These are phyloP conservation scores for Neurospora tetraspora DNA, from an alignment of 495 filamentous ascomycete species.

Conservation along the genomic window DNA sequence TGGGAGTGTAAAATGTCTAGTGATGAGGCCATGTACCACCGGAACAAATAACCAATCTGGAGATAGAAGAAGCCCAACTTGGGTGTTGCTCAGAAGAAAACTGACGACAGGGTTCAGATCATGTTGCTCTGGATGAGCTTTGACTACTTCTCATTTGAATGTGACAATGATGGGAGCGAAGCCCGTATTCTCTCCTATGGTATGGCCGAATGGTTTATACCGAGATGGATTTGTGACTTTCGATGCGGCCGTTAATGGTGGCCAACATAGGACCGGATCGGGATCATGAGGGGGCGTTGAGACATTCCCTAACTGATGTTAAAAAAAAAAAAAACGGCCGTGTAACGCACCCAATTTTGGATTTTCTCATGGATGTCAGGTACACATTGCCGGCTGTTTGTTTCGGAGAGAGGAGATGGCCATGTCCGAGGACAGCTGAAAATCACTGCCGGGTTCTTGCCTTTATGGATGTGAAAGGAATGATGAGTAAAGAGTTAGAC, in stretches of 20 bases:
- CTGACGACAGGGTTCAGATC: neutral
- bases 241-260: neutral
- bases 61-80: neutral
- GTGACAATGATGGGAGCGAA: neutral
- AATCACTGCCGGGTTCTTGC: neutral
- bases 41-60: neutral
- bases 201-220: neutral
- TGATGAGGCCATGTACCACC: neutral
- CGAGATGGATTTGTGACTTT: neutral
- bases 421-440: neutral
- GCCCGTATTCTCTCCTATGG: neutral
- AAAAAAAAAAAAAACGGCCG: neutral
- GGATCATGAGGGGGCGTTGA: neutral
- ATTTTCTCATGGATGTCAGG: neutral
- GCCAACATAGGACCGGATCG: neutral
- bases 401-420: neutral
- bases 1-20: neutral
- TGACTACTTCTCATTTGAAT: neutral
- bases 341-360: neutral
- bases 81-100: neutral
- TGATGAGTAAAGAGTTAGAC: neutral
- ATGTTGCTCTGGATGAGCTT: neutral
- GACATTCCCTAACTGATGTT: neutral
- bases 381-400: neutral
- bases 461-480: neutral